Evolutionary conservation across 225 moss, liverwort and hornwort genomes (phyloP).

Genomic region (Straminergon stramineum): DNA sequence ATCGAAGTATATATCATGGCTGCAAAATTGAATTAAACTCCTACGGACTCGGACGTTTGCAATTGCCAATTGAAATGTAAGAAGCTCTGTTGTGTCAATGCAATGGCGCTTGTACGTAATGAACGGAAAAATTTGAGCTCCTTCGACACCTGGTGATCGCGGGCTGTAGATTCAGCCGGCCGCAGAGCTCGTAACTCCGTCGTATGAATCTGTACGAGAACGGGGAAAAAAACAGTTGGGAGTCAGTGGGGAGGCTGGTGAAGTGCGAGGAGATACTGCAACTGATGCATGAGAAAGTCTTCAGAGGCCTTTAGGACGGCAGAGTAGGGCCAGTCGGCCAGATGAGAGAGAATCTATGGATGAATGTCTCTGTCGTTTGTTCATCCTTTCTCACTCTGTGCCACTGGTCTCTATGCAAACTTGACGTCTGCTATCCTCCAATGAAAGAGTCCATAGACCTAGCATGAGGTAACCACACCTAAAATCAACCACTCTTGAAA

Average conservation of each 20-base stretch:
- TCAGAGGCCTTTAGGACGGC: neutral
- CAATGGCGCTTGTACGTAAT: neutral
- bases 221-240: neutral
- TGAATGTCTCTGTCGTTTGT: neutral
- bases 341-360: constrained; percentile 16
- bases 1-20: neutral
- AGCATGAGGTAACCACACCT: no score
- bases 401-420: neutral
- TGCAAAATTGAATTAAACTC: neutral
- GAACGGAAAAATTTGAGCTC: neutral
- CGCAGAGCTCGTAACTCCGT: neutral
- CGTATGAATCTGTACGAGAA: neutral
- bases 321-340: neutral
- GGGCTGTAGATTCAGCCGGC: neutral
- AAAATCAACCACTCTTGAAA: no score
- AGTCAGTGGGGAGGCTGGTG: neutral
- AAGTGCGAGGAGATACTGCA: neutral
- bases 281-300: neutral
- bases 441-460: no score
- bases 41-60: neutral
- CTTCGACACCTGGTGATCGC: neutral
- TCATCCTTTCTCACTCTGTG: neutral
- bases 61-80: neutral
- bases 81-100: neutral
- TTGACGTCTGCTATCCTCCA: neutral